Evolutionary conservation across 108 stramenopile species (phyloP).

Genomic region (Bacterosira constricta): DNA sequence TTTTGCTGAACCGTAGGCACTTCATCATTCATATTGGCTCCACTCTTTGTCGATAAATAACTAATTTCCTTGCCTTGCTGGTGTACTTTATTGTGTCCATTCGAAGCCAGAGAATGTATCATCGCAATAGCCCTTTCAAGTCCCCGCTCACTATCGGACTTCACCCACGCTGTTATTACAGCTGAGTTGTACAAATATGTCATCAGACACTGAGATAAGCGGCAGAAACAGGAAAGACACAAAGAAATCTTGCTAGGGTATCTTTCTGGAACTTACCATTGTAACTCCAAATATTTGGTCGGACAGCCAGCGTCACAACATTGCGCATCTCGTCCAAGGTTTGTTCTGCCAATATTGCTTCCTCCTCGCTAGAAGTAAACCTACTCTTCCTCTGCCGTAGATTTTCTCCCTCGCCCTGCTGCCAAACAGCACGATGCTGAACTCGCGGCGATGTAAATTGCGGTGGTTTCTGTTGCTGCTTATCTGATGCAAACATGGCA

Average conservation of each 20-base stretch:
- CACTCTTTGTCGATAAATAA: background rate
- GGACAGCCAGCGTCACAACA: slow-evolving; percentile 21
- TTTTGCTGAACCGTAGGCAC: no score
- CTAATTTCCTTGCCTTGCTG: background rate
- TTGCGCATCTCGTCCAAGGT: slow-evolving; percentile 38
- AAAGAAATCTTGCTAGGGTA: background rate
- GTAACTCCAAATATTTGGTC: slow-evolving; percentile 48
- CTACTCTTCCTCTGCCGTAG: slow-evolving; percentile 2
- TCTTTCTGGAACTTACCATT: slow-evolving; percentile 24
- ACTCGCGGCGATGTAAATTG: background rate
- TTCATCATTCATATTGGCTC: background rate
- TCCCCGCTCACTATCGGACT: slow-evolving; percentile 27
- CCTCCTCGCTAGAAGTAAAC: slow-evolving; percentile 43
- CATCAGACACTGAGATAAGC: background rate
- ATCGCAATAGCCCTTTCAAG: slow-evolving; percentile 20
- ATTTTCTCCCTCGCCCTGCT: background rate
- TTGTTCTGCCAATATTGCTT: slow-evolving; percentile 42
- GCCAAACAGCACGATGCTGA: background rate
- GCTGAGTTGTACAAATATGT: slow-evolving; percentile 7
- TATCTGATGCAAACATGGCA: slow-evolving; percentile 35
- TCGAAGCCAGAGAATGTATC: slow-evolving; percentile 17
- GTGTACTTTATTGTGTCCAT: slow-evolving; percentile 1
- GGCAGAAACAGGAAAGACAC: background rate
- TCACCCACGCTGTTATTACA: slow-evolving; percentile 42
- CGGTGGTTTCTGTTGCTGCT: background rate